A percentile compares a stretch with the other conserved stretches of the same genome.
These are phyloP conservation scores for Aspergillus hancockii DNA, from an alignment of 495 filamentous ascomycete species.

Conservation along the genomic window DNA sequence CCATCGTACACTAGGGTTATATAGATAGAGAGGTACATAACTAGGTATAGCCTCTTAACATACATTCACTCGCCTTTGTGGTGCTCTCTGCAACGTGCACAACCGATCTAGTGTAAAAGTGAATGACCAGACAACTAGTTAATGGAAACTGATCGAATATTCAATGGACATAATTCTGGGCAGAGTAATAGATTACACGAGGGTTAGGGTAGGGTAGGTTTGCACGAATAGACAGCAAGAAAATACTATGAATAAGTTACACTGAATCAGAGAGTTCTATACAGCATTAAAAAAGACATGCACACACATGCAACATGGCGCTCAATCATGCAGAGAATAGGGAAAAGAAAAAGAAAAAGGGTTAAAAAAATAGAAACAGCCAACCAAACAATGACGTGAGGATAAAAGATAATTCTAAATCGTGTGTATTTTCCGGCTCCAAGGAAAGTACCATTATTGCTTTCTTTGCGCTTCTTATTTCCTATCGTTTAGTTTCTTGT, in stretches of 20 bases:
- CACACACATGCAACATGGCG: conserved; percentile 4
- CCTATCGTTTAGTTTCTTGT: not conserved
- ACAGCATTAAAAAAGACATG: conserved; percentile 12
- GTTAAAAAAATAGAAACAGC: not conserved
- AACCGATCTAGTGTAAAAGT: too few relatives aligned
- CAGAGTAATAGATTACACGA: too few relatives aligned
- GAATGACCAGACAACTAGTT: too few relatives aligned
- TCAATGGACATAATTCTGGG: too few relatives aligned
- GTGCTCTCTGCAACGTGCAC: too few relatives aligned
- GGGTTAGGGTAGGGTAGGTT: too few relatives aligned
- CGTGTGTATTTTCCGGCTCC: conserved; percentile 1
- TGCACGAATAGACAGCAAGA: conserved; percentile 10
- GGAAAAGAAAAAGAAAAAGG: not conserved
- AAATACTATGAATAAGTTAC: conserved; percentile 7
- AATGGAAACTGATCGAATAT: too few relatives aligned
- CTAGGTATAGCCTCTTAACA: too few relatives aligned
- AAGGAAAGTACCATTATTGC: not conserved
- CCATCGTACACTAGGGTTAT: too few relatives aligned
- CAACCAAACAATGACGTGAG: not conserved
- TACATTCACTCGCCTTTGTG: too few relatives aligned
- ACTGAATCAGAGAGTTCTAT: conserved; percentile 11
- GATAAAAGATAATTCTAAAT: not conserved
- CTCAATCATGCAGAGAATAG: not conserved
- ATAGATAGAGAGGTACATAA: too few relatives aligned
- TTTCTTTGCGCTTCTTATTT: not conserved